These are phyloP conservation scores for Cordyceps pruinosa DNA, from an alignment of 2,329 filamentous ascomycete genomes.

Conservation along the genomic window DNA sequence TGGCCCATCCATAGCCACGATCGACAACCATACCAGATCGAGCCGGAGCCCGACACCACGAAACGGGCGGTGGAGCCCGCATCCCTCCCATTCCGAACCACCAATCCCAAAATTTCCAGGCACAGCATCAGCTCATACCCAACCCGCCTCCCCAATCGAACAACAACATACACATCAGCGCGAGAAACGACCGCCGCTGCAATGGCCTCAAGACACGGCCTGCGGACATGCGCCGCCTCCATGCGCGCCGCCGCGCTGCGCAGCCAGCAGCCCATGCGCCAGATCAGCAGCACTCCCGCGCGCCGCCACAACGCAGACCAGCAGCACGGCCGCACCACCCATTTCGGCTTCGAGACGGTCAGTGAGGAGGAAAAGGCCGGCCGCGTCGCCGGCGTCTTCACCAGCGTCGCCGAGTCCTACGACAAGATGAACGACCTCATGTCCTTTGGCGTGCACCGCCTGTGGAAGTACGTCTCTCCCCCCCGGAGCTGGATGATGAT, in stretches of 20 bases:
- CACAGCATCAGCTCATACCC: background rate
- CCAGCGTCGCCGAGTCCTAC: conserved; percentile 88
- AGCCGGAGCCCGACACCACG: background rate
- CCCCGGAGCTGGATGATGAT: background rate
- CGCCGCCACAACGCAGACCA: conserved; percentile 18
- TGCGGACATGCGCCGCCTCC: conserved; percentile 23
- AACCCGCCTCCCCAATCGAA: background rate
- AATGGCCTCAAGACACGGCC: conserved; percentile 19
- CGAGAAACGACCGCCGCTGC: background rate
- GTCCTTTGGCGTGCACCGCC: conserved; percentile 91
- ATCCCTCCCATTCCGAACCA: background rate
- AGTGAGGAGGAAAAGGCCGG: conserved; percentile 68
- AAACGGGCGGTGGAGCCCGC: background rate
- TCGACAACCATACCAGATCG: background rate
- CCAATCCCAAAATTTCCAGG: conserved; percentile 7
- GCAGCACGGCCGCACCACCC: conserved; percentile 56
- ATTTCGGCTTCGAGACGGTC: conserved; percentile 87
- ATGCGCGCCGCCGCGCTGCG: conserved; percentile 16
- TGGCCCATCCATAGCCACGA: background rate
- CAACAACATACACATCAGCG: background rate
- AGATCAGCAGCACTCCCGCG: conserved; percentile 24
- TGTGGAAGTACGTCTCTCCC: conserved; percentile 64
- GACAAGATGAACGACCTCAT: conserved; percentile 99
- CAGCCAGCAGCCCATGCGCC: conserved; percentile 14
- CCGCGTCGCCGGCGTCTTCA: conserved; percentile 80